Base-by-base conservation (phyloP, 495 filamentous ascomycete genomes). In the Aspergillus bridgeri region DNA sequence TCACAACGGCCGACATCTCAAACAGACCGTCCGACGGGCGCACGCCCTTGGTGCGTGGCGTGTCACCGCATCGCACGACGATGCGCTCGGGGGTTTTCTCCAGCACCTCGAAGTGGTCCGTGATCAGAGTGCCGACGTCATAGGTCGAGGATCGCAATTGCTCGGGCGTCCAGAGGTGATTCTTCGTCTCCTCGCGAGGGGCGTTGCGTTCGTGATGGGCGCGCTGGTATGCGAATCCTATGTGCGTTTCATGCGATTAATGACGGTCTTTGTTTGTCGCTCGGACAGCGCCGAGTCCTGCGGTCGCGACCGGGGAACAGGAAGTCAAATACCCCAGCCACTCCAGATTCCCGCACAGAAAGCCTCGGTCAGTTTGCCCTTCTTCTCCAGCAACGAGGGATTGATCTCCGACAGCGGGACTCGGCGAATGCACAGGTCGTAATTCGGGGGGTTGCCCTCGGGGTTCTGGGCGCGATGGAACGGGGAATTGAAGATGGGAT, bases 81-180 rank as follows among this genome's bases (percentile, higher is more conserved):
- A 90, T 86, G 25, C 76, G 73, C 23, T 80, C 80, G 7, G 81
- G 74, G 18, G 79, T 82, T 68, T 88, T 86, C 57, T 83, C 81
- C 3, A 91, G 70, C 0, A 91, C 87, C 69, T 91, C 86, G 68
- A 91, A 90, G 70, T 91, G 87, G 65, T 91, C 88, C 23, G 85
- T 87, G 62, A 90, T 81, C 25, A 81, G 67, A 20, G 87, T 86
- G 23, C 87, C 87, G 42, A 79, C 70, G 23, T 84, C 78, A 67
- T 88, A 91, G 33, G 58, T 73, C 25, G 75, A 81, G 18, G 62
- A 49, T 20, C 75, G 63, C 1, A 91, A 76, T 42, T 86, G 81
- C 6, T 74, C 65, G 21, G 66, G 72, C 5, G 76, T 73, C 88
- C 88, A 90, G 20, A 90, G 81, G 59, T 89, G 81, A 53, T 70